A percentile compares a stretch with the other conserved stretches of the same genome.
Evolutionary conservation across 2,329 filamentous ascomycete genomes (phyloP).

Genomic region (Fusarium duplospermum): DNA sequence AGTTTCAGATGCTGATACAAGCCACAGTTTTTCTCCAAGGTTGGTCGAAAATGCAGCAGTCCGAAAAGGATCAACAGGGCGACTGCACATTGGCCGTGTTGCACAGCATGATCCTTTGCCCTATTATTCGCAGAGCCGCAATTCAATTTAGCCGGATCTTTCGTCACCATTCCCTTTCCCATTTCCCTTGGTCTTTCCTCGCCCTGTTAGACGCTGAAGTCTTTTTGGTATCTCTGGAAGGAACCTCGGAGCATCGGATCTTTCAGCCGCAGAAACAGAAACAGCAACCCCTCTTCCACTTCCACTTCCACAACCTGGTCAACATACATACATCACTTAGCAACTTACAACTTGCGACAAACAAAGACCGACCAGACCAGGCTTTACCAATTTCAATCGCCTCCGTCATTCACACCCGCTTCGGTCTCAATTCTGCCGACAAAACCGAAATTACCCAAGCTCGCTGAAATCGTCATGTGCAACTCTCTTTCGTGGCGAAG

Average conservation of each 20-base stretch:
- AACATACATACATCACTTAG: background rate
- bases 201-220: background rate
- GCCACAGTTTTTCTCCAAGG: background rate
- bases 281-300: background rate
- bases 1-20: background rate
- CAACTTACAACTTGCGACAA: background rate
- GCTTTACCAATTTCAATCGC: background rate
- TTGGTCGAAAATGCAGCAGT: background rate
- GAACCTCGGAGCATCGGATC: background rate
- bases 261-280: background rate
- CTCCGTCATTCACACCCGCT: background rate
- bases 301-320: background rate
- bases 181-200: background rate
- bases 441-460: background rate
- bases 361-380: background rate
- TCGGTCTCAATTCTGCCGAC: background rate
- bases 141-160: background rate
- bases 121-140: background rate
- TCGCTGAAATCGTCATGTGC: background rate
- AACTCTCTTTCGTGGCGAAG: background rate
- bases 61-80: background rate
- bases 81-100: background rate
- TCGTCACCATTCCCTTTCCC: background rate
- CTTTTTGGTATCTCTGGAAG: background rate
- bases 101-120: background rate